Base-by-base conservation (phyloP, 169 alveolate species). In the Cryptosporidium sp. region DNA sequence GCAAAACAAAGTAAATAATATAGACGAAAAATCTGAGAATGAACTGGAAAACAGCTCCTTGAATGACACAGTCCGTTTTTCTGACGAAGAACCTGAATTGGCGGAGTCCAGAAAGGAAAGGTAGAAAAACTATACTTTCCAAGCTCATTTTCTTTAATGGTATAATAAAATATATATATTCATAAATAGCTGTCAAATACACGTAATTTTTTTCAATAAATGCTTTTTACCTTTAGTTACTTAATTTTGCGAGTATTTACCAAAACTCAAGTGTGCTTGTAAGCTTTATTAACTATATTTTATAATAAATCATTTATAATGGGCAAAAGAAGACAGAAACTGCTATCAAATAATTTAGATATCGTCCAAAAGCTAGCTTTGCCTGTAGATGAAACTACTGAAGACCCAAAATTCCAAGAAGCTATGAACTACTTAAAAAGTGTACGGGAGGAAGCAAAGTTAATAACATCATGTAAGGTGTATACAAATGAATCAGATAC, bases 381-480 rank as follows among this genome's bases (percentile, higher is more conserved):
- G 5, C 75, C 89, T 6, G 48, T 62, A 37, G 70, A 39, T n/a
- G 73, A 80, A 12, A 39, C 18, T 16, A 31, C 45, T 12, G 35
- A 8, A 7, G 59, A 61, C 50, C 71, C 71, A 3, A 80, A 80
- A 21, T 23, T 3, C 26, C 61, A 80, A 65, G 89, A 80, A 26
- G 89, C 75, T 10, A 80, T 80, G 26, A 48, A 80, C 14, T 80
- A 80, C 12, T 67, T 80, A 65, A 80, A 14, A 21, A 48, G 48
- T 45, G 89, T 80, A 8, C 39, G 89, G 23, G 75, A 80, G 18
- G 89, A 80, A 48, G 75, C 89, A 43, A 59, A 48, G 29, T 18
- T 23, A 31, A 55, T 48, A 21, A 33, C 29, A 21, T 7, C 23
- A 39, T 9, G 31, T 23, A 43, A 8, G 21, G 10, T 69, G 21